Base-by-base conservation (phyloP, 352 stramenopile genomes). In the Pythium aphanidermatum region DNA sequence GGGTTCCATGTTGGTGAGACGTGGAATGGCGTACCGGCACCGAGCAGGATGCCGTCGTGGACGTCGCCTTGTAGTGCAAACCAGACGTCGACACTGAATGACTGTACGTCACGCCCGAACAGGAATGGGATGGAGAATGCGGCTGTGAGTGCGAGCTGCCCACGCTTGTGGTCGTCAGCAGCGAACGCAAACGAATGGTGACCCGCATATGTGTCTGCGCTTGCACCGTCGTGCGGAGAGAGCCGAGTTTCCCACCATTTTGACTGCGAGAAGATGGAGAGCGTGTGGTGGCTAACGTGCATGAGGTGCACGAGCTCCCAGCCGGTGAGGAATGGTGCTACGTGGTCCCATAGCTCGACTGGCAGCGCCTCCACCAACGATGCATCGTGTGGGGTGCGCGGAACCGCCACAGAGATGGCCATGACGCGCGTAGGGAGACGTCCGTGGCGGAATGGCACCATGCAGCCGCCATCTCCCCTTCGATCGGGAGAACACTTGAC, bases 111-210 rank as follows among this genome's bases (percentile, higher is more conserved):
- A n/a, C 45, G 52, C 14, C 52, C 52, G 35, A 60, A 60, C 17
- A 60, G 44, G n/a, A 50, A 60, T 30, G 52, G 52, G 25, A 60
- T 42, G 4, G 52, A 60, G 26, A 60, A 60, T 9, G 38, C 38
- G 4, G 52, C 45, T 20, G 52, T 40, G 29, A 60, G 43, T 7
- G 34, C 52, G 16, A 50, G 28, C 0, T 35, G 43, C 0, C 36
- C 29, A 32, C 23, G 37, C 37, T 50, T 59, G 27, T 38, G 27
- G 16, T 49, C 41, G 14, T 58, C 24, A 8, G 49, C 20, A 11
- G 33, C 19, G 23, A 60, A 60, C 24, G 52, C 39, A 20, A 60
- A 53, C 31, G 52, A 60, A 7, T 60, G 45, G 14, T 60, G 24
- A 1, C 39, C 31, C 0, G 34, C 19, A 33, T 60, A 60, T 4